Evolutionary conservation across 768 basidiomycete species (phyloP).

Genomic region (Baorangia bicolor): DNA sequence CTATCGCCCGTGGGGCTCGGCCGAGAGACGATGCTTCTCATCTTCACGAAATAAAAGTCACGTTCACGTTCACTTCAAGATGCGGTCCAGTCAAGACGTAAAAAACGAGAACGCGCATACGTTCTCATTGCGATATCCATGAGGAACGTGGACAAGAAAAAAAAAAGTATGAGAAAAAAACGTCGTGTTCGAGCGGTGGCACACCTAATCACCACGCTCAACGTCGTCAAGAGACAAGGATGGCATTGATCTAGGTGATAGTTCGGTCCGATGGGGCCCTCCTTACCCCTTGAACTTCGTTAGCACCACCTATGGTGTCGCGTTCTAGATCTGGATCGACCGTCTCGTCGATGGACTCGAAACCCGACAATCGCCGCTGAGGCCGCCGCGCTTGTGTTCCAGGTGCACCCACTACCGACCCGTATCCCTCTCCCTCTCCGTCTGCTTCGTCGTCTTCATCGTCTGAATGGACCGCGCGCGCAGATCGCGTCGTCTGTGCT

Average conservation of each 20-base stretch:
- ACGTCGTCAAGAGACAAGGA: too few species aligned
- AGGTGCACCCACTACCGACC: too few species aligned
- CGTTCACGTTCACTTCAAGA: neutral
- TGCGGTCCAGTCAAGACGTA: neutral
- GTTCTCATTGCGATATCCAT: neutral
- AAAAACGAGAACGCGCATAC: neutral
- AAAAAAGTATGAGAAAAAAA: too few species aligned
- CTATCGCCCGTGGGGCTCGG: slow-evolving; percentile 1
- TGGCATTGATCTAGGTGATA: too few species aligned
- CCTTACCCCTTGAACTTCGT: too few species aligned
- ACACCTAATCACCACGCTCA: too few species aligned
- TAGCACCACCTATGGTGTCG: slow-evolving; percentile 34
- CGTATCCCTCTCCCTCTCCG: neutral
- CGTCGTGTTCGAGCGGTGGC: too few species aligned
- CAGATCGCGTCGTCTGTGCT: slow-evolving; percentile 8
- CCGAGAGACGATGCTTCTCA: neutral
- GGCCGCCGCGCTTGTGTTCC: neutral
- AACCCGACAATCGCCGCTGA: slow-evolving; percentile 46
- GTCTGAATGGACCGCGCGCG: slow-evolving; percentile 7
- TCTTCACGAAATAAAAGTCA: neutral
- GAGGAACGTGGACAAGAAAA: neutral
- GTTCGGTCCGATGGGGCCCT: neutral
- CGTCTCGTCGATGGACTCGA: slow-evolving; percentile 45
- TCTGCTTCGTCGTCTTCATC: slow-evolving; percentile 13
- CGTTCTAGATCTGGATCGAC: slow-evolving; percentile 46